Percentiles rank a stretch among this genome's conserved stretches.
Evolutionary conservation across 129 eudicot genomes (phyloP).

Genomic region (Apium graveolens): DNA sequence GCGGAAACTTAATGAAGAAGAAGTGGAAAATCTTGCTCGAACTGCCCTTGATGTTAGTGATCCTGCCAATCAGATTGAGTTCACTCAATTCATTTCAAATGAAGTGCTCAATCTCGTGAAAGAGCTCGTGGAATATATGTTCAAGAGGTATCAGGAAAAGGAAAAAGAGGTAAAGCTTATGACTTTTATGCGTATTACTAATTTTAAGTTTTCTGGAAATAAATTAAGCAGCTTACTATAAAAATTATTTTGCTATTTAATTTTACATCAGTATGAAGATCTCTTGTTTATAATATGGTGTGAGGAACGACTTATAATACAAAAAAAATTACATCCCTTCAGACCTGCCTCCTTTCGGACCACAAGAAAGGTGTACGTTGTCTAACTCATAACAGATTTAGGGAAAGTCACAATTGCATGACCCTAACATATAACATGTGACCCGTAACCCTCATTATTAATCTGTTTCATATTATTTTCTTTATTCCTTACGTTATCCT

Average conservation of each 20-base stretch:
- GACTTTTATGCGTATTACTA: background rate
- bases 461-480: slow-evolving; percentile 47
- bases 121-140: too few relatives aligned
- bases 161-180: background rate
- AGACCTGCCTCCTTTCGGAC: too few relatives aligned
- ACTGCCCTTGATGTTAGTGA: too few relatives aligned
- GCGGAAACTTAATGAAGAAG: too few relatives aligned
- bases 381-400: slow-evolving; percentile 50
- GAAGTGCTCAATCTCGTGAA: too few relatives aligned
- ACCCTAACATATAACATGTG: slow-evolving; percentile 47
- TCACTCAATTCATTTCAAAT: too few relatives aligned
- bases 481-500: slow-evolving; percentile 41
- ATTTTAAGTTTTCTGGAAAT: background rate
- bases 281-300: background rate
- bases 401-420: slow-evolving; percentile 85
- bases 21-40: too few relatives aligned
- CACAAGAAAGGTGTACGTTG: slow-evolving; percentile 28
- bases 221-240: background rate
- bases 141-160: too few relatives aligned
- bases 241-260: background rate
- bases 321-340: too few relatives aligned
- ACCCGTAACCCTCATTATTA: slow-evolving; percentile 26
- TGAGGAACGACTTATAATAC: background rate
- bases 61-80: too few relatives aligned
- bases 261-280: background rate